Evolutionary conservation across 495 filamentous ascomycete genomes (phyloP).

Genomic region (Staphylotrichum tortipilum): DNA sequence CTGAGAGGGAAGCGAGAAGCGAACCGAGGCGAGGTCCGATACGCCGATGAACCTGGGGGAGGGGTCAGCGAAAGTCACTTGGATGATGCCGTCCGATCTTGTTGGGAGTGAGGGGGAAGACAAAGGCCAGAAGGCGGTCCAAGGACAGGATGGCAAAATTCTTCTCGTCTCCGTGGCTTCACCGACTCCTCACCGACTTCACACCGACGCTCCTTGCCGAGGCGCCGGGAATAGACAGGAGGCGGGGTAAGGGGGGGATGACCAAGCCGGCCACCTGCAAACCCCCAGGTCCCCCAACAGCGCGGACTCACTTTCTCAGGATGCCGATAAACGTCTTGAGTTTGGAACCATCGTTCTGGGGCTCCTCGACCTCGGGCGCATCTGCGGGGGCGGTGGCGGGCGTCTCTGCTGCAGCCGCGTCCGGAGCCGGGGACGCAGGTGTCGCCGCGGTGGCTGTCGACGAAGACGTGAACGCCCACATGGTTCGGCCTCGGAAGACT

Average conservation of each 20-base stretch:
- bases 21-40: constrained; percentile 85
- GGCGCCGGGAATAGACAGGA: no score
- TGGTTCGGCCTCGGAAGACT: neutral
- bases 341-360: constrained; percentile 72
- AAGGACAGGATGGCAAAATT: no score
- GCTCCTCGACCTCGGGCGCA: constrained; percentile 38
- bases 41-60: constrained; percentile 93
- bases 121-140: no score
- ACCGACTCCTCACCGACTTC: neutral
- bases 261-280: no score
- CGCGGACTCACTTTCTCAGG: constrained; percentile 58
- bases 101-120: no score
- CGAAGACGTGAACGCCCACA: constrained; percentile 9
- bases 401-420: constrained; percentile 1
- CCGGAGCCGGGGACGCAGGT: constrained; percentile 3
- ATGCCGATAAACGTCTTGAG: constrained; percentile 76
- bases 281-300: no score
- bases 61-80: no score
- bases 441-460: constrained; percentile 8
- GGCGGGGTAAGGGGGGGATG: no score
- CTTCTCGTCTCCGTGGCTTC: no score
- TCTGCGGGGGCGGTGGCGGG: neutral
- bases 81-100: no score
- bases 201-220: no score
- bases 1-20: constrained; percentile 92